Conservation (phyloP, 2,329 filamentous ascomycete genomes). For the Camptophora hylomeconis region DNA sequence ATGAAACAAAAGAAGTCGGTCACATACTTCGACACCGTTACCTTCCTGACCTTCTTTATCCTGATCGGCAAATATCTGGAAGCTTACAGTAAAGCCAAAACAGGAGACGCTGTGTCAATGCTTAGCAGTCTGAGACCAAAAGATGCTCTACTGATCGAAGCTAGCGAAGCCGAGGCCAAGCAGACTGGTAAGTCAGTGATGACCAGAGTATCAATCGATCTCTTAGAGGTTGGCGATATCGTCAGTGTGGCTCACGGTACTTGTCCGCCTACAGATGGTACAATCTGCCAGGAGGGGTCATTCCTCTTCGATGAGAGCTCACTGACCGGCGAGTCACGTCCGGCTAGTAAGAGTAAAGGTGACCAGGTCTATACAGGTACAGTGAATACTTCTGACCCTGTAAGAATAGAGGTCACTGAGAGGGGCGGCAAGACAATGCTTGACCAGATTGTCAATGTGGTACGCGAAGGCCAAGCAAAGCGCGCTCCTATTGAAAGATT, state of each 20-base stretch:
- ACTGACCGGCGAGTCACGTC: slow-evolving; percentile 49
- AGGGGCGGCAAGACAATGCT: slow-evolving; percentile 36
- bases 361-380: slow-evolving; percentile 35
- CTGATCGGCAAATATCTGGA: slow-evolving; percentile 51
- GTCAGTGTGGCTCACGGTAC: slow-evolving; percentile 66
- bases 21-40: slow-evolving; percentile 80
- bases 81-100: slow-evolving; percentile 81
- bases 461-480: slow-evolving; percentile 36
- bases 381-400: slow-evolving; percentile 34
- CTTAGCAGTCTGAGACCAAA: slow-evolving; percentile 65
- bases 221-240: slow-evolving; percentile 60
- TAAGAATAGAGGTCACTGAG: slow-evolving; percentile 30
- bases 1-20: slow-evolving; percentile 7
- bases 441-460: slow-evolving; percentile 35
- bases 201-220: slow-evolving; percentile 45
- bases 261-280: slow-evolving; percentile 74
- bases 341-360: slow-evolving; percentile 28
- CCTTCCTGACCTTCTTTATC: slow-evolving; percentile 82
- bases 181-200: slow-evolving; percentile 13
- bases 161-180: slow-evolving; percentile 4
- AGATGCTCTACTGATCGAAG: slow-evolving; percentile 54
- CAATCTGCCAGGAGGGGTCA: slow-evolving; percentile 41
- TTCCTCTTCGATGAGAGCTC: slow-evolving; percentile 79
- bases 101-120: slow-evolving; percentile 71
- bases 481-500: slow-evolving; percentile 35